Percentiles rank a stretch among this genome's conserved stretches.
Conservation (phyloP, 345 rosid species). For the Pugionium cornutum region DNA sequence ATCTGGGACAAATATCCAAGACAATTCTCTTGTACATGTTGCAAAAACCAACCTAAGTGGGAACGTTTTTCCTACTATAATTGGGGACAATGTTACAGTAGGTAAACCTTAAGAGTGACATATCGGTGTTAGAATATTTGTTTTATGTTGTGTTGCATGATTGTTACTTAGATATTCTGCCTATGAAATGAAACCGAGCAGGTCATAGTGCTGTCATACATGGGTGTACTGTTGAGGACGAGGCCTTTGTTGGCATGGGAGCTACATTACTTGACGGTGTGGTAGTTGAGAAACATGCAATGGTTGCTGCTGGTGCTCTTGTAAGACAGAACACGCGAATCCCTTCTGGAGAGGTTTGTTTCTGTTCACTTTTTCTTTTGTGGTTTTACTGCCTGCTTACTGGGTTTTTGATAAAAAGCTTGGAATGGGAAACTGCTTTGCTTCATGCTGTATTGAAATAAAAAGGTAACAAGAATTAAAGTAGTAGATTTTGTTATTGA, state of each 20-base stretch:
- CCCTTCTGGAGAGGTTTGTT: slow-evolving; percentile 80
- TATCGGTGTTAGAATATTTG: background rate
- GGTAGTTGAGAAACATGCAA: slow-evolving; percentile 81
- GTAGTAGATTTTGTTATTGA: background rate
- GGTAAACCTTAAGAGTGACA: slow-evolving; percentile 51
- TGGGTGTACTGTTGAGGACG: slow-evolving; percentile 90
- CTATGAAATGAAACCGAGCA: slow-evolving; percentile 38
- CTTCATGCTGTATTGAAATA: background rate
- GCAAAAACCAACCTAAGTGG: slow-evolving; percentile 90
- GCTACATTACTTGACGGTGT: slow-evolving; percentile 86
- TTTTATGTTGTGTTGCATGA: slow-evolving; percentile 2
- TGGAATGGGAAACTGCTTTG: slow-evolving; percentile 4
- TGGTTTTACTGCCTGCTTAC: background rate
- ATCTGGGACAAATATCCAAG: slow-evolving; percentile 91
- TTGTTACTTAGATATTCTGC: background rate
- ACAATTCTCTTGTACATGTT: slow-evolving; percentile 94
- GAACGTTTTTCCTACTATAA: slow-evolving; percentile 76
- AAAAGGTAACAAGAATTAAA: background rate
- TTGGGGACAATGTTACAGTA: slow-evolving; percentile 92
- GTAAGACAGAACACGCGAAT: slow-evolving; percentile 79
- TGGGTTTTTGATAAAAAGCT: background rate
- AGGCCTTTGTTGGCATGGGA: slow-evolving; percentile 92
- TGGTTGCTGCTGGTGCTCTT: slow-evolving; percentile 96
- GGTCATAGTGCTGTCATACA: slow-evolving; percentile 90
- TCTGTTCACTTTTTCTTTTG: slow-evolving; percentile 7